phyloP scores from a whole-genome alignment of 2,329 filamentous ascomycete genomes.

The Elsinoe necatrix region DNA sequence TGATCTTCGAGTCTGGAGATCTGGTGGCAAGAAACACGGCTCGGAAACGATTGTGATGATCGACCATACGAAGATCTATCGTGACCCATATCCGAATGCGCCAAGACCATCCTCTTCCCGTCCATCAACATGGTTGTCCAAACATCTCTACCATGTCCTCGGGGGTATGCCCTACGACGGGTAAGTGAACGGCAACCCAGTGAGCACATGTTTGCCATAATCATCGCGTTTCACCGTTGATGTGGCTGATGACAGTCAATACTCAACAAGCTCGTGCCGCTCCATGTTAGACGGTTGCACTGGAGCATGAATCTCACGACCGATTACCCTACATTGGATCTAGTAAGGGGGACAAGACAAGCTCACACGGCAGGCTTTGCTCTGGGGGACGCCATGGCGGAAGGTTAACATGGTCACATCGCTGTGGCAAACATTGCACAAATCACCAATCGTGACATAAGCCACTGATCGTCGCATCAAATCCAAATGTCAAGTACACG shows the following conservation, averaged over 20 bases:
- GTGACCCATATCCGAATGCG: not conserved
- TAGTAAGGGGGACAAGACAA: not conserved
- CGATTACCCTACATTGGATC: not conserved
- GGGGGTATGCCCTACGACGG: not conserved
- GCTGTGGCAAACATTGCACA: not conserved
- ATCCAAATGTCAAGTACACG: not conserved
- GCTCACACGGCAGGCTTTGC: not conserved
- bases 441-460: not conserved
- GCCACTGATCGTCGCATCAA: not conserved
- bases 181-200: not conserved
- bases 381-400: not conserved
- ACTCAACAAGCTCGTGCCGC: not conserved
- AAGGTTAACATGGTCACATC: not conserved
- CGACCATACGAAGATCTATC: constrained; percentile 5
- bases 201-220: not conserved
- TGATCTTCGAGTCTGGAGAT: not conserved
- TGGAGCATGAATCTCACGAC: not conserved
- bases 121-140: not conserved
- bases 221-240: not conserved
- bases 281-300: not conserved
- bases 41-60: not conserved
- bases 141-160: not conserved
- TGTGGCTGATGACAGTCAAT: constrained; percentile 6
- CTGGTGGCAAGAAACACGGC: constrained; percentile 1
- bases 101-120: not conserved